Base-by-base conservation (phyloP, 768 basidiomycete genomes). In the Leccinum imitatum region DNA sequence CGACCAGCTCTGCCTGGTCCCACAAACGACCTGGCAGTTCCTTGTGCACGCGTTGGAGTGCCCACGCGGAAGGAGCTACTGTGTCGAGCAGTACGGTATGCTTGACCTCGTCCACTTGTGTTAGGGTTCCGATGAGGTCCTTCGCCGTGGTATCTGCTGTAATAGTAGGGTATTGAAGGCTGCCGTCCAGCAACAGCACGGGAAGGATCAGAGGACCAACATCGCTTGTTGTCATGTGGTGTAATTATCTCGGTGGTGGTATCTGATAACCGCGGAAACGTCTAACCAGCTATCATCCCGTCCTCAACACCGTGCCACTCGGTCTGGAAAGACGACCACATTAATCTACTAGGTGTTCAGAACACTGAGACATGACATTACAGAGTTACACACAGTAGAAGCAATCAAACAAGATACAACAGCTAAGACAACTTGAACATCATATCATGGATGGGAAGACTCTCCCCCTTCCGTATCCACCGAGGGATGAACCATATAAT, bases 401-500 rank as follows among this genome's bases (percentile, higher is more conserved):
- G 14, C 37, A 35, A 67, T 52, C 53, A 67, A 31, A 50, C 50
- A 8, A 57, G 55, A 53, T 63, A 59, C 55, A 64, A 31, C 35
- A 51, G 63, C 50, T 60, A 59, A 57, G 48, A 56, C 59, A 59
- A 59, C 54, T 60, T n/a, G 25, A n/a, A 17, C 33, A 52, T 11
- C 30, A n/a, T 33, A 41, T 71, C 54, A 69, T 6, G 65, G 67
- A 56, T 69, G 63, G 23, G 78, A 79, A 8, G 78, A 78, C 19
- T 76, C 75, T 6, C 65, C 74, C 0, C 64, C 70, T 59, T 93
- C 90, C 9, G 84, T 83, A 67, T 94, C 92, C 37, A 94, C 91
- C 2, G 87, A 84, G 1, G 92, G 92, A 77, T 95, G 94, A 3
- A 96, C 92, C 85, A 95, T 87, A 69, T 95, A 95, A 72, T 86